phyloP scores from a whole-genome alignment of 2,329 filamentous ascomycete genomes.

The Hypoxylon sp. region DNA sequence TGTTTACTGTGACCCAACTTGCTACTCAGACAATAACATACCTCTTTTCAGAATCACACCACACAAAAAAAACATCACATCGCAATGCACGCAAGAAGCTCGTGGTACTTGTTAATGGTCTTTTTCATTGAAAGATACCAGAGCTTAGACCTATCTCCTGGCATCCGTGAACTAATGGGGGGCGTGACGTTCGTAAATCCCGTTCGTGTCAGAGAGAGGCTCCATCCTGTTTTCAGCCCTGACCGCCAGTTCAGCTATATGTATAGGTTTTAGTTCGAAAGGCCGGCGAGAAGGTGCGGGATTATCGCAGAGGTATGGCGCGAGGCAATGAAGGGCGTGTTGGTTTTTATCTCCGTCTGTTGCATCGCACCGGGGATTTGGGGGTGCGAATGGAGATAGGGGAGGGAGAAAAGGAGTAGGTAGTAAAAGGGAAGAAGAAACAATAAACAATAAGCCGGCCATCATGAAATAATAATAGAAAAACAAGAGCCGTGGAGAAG shows the following conservation, averaged over 20 bases:
- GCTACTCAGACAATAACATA: no score
- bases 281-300: constrained; percentile 6
- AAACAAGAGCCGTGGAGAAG: constrained; percentile 34
- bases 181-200: constrained; percentile 43
- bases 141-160: constrained; percentile 37
- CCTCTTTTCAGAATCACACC: background rate
- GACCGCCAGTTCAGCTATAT: constrained; percentile 32
- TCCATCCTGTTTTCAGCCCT: constrained; percentile 28
- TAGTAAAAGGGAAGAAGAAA: constrained; percentile 42
- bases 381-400: background rate
- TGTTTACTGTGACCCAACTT: no score
- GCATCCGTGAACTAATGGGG: constrained; percentile 41
- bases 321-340: constrained; percentile 16
- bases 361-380: constrained; percentile 4
- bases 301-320: constrained; percentile 2
- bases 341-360: constrained; percentile 10
- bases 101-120: constrained; percentile 24
- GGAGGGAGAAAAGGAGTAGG: constrained; percentile 34
- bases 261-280: constrained; percentile 24
- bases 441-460: constrained; percentile 43
- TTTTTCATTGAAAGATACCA: constrained; percentile 40
- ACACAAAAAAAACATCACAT: background rate
- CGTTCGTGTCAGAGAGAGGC: constrained; percentile 32
- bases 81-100: background rate
- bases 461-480: constrained; percentile 42